Conservation (phyloP, 306 rosid species). For the Cucurbita pepo region DNA sequence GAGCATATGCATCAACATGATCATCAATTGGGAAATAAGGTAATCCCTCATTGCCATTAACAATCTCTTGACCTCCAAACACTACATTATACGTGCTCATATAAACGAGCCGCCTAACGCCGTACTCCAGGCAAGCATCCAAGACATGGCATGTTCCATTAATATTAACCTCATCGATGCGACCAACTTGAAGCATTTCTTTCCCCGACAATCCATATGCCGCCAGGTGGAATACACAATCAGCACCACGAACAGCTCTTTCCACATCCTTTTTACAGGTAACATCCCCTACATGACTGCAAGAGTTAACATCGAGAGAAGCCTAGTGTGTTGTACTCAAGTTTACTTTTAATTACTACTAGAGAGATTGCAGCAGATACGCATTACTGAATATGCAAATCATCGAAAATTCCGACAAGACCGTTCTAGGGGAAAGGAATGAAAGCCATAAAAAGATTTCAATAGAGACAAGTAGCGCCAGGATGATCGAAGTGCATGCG, state of each 20-base stretch:
- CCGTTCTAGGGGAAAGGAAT: background rate
- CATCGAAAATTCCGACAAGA: background rate
- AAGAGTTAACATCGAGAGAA: slow-evolving; percentile 4
- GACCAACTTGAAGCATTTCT: slow-evolving; percentile 75
- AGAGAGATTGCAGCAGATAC: background rate
- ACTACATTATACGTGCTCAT: slow-evolving; percentile 80
- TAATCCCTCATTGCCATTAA: slow-evolving; percentile 57
- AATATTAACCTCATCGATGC: slow-evolving; percentile 65
- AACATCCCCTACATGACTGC: slow-evolving; percentile 43
- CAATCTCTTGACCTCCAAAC: slow-evolving; percentile 55
- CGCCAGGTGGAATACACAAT: slow-evolving; percentile 83
- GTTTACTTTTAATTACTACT: background rate
- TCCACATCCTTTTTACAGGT: slow-evolving; percentile 51
- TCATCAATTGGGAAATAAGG: slow-evolving; percentile 70
- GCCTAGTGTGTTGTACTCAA: background rate
- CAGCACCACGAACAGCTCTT: slow-evolving; percentile 44
- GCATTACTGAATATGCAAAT: background rate
- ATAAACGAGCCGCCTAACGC: slow-evolving; percentile 59
- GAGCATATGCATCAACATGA: slow-evolving; percentile 63
- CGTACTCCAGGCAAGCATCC: slow-evolving; percentile 57
- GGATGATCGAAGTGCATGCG: background rate
- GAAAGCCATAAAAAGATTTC: background rate
- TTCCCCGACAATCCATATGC: slow-evolving; percentile 86
- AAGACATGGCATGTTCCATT: slow-evolving; percentile 68
- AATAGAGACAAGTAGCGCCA: background rate